Percentiles rank a stretch among this genome's conserved stretches.
These are phyloP conservation scores for Elaeis oleifera DNA, from an alignment of 202 grass and related monocot species.

Conservation along the genomic window DNA sequence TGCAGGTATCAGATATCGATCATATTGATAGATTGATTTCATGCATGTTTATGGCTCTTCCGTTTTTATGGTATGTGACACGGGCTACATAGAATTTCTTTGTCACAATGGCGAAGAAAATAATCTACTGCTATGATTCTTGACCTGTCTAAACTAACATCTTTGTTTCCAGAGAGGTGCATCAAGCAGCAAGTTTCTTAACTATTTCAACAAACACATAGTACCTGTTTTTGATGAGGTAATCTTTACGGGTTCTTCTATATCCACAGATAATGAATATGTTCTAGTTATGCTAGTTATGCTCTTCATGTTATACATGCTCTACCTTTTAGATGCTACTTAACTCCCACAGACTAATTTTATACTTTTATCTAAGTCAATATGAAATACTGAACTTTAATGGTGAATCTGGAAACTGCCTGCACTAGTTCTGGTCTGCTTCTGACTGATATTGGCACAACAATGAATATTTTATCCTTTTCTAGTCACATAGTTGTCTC, in stretches of 20 bases:
- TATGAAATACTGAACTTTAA: no score
- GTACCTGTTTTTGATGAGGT: constrained; percentile 89
- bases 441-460: no score
- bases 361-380: no score
- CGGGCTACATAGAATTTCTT: no score
- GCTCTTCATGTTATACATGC: no score
- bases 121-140: neutral
- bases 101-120: no score
- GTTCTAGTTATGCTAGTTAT: neutral
- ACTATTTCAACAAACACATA: constrained; percentile 81
- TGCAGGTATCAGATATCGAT: constrained; percentile 81
- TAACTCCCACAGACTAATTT: no score
- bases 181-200: constrained; percentile 94
- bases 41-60: constrained; percentile 98
- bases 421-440: no score
- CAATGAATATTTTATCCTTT: no score
- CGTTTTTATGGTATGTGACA: constrained; percentile 63
- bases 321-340: no score
- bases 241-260: neutral
- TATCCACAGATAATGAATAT: neutral
- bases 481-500: no score
- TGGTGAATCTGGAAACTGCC: no score
- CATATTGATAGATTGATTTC: constrained; percentile 88
- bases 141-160: constrained; percentile 7
- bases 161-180: constrained; percentile 60